Percentiles rank a stretch among this genome's conserved stretches.
Conservation (phyloP, 306 rosid species). For the Ochetophila trinervis region DNA sequence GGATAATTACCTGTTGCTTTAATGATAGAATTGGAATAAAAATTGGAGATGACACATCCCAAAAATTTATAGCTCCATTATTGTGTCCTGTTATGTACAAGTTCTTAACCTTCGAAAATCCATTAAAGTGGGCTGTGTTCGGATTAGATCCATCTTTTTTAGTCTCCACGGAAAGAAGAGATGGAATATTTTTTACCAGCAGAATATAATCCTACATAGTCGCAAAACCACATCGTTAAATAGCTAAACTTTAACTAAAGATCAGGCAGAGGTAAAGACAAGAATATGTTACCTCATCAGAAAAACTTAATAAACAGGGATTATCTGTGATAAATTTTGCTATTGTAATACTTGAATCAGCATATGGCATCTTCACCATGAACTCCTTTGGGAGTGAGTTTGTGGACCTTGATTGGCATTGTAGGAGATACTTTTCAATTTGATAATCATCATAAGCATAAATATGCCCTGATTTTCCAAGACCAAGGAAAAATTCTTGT, state of each 20-base stretch:
- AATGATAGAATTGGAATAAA: slow-evolving; percentile 60
- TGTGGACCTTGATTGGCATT: slow-evolving; percentile 59
- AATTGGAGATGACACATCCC: slow-evolving; percentile 78
- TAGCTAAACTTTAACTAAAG: slow-evolving; percentile 8
- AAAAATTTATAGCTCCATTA: slow-evolving; percentile 69
- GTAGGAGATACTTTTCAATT: slow-evolving; percentile 72
- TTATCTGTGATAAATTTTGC: slow-evolving; percentile 57
- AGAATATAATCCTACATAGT: slow-evolving; percentile 51
- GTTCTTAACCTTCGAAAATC: slow-evolving; percentile 65
- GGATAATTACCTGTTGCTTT: slow-evolving; percentile 70
- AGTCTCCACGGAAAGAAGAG: slow-evolving; percentile 49
- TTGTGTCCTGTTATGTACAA: slow-evolving; percentile 83
- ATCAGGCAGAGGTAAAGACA: slow-evolving; percentile 7
- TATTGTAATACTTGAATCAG: slow-evolving; percentile 62
- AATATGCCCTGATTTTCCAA: slow-evolving; percentile 70
- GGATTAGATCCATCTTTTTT: slow-evolving; percentile 55
- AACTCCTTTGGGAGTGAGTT: slow-evolving; percentile 69
- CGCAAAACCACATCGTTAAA: slow-evolving; percentile 22
- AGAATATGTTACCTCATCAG: slow-evolving; percentile 59
- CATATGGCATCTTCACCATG: slow-evolving; percentile 66
- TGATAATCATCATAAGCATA: slow-evolving; percentile 64
- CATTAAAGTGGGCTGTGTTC: slow-evolving; percentile 42
- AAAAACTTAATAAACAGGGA: slow-evolving; percentile 31
- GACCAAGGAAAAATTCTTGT: slow-evolving; percentile 55
- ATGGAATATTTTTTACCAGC: slow-evolving; percentile 54